Evolutionary conservation across 148 eudicot species (phyloP).

Genomic region (Drosera capensis): DNA sequence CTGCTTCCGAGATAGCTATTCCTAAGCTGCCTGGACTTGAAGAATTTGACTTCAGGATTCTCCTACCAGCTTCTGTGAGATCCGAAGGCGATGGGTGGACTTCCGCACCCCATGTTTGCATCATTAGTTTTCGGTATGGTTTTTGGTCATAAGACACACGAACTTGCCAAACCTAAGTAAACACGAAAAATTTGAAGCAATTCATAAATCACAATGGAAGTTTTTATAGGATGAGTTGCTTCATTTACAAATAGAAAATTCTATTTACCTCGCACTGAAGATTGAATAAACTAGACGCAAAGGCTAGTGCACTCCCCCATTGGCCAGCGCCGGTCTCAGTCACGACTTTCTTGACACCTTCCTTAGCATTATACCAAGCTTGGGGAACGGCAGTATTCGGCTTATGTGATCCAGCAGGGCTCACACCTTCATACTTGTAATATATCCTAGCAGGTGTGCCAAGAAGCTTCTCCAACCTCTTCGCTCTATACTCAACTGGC

Average conservation of each 20-base stretch:
- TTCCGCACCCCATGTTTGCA: slow-evolving; percentile 95
- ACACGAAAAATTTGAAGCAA: not conserved
- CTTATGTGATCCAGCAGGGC: slow-evolving; percentile 98
- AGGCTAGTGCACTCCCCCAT: slow-evolving; percentile 94
- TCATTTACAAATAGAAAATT: not conserved
- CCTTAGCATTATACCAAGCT: slow-evolving; percentile 75
- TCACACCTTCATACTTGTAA: slow-evolving; percentile 89
- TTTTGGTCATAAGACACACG: slow-evolving; percentile 93
- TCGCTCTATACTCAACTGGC: slow-evolving; percentile 46
- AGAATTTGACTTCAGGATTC: slow-evolving; percentile 55
- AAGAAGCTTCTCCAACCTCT: slow-evolving; percentile 88
- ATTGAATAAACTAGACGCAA: slow-evolving; percentile 77
- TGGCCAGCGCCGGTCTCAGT: slow-evolving; percentile 99
- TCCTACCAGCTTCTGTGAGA: slow-evolving; percentile 63
- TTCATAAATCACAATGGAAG: too few relatives aligned
- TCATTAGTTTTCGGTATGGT: slow-evolving; percentile 90
- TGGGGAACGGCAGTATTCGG: slow-evolving; percentile 93
- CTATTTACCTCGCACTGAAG: slow-evolving; percentile 85
- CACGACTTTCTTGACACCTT: slow-evolving; percentile 75
- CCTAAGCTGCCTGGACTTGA: slow-evolving; percentile 87
- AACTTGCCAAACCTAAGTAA: slow-evolving; percentile 81
- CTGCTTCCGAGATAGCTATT: slow-evolving; percentile 94
- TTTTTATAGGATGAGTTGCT: not conserved
- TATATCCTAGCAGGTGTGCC: slow-evolving; percentile 87
- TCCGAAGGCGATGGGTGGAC: slow-evolving; percentile 90